A percentile compares a stretch with the other conserved stretches of the same genome.
phyloP scores from a whole-genome alignment of 169 alveolate species.

The Perkinsus chesapeaki region DNA sequence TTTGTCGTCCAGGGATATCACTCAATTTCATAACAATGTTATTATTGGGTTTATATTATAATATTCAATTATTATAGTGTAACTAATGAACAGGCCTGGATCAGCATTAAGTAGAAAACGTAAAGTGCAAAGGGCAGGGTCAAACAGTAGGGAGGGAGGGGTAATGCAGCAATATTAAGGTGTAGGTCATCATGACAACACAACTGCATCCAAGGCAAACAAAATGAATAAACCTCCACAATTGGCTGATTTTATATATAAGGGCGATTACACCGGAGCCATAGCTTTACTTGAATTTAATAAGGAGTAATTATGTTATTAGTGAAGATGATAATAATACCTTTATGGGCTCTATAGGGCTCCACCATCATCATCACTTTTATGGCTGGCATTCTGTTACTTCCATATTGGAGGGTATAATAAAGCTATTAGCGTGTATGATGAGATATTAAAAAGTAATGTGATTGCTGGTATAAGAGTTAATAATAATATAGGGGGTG shows the following conservation, averaged over 20 bases:
- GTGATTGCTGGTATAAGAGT: not conserved
- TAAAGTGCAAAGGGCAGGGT: too few species aligned
- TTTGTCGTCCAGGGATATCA: too few species aligned
- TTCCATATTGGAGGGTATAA: constrained; percentile 78
- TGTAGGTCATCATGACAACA: too few species aligned
- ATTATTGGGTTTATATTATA: too few species aligned
- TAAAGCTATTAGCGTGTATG: constrained; percentile 61
- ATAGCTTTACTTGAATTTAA: constrained; percentile 60
- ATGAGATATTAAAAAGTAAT: constrained; percentile 47
- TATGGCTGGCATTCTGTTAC: constrained; percentile 67
- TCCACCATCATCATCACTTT: constrained; percentile 41
- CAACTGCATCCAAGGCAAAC: too few species aligned
- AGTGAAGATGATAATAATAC: constrained; percentile 33
- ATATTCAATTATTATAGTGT: too few species aligned
- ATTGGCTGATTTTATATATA: constrained; percentile 47
- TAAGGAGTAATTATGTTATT: constrained; percentile 41
- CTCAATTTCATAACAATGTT: too few species aligned
- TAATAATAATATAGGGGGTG: not conserved
- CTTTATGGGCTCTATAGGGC: constrained; percentile 12
- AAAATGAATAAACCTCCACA: too few species aligned
- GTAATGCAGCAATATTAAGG: too few species aligned
- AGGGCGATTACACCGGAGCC: constrained; percentile 73
- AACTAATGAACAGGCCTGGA: too few species aligned
- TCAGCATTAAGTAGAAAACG: too few species aligned
- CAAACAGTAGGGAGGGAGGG: too few species aligned